A percentile compares a stretch with the other conserved stretches of the same genome.
Evolutionary conservation across 305 asterid genomes (phyloP).

Genomic region (Coffea humblotiana): DNA sequence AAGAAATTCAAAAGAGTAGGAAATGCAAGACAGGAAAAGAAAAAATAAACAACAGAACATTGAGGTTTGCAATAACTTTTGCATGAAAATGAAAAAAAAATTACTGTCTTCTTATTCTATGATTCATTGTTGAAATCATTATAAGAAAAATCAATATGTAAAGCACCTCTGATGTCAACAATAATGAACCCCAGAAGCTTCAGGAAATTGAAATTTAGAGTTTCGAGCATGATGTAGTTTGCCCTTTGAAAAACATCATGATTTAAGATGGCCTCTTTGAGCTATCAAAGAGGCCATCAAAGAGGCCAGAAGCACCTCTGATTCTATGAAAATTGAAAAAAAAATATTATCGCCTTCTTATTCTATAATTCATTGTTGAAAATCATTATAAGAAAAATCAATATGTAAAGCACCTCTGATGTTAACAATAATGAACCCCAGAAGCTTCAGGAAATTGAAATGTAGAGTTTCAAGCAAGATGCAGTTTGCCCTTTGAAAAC

Average conservation of each 20-base stretch:
- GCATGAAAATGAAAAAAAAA: neutral
- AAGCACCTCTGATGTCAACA: neutral
- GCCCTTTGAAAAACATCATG: neutral
- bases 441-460: constrained; percentile 5
- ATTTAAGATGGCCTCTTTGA: neutral
- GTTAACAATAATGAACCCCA: neutral
- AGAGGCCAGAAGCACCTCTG: no score
- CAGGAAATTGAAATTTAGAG: constrained; percentile 1
- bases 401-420: neutral
- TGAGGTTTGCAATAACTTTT: neutral
- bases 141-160: neutral
- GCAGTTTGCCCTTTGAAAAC: neutral
- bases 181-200: neutral
- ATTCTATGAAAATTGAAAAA: no score
- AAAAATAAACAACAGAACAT: neutral
- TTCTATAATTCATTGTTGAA: no score
- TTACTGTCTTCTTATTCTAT: neutral
- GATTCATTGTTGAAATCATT: neutral
- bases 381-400: neutral
- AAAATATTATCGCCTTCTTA: no score
- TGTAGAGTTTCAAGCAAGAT: neutral
- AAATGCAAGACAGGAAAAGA: neutral
- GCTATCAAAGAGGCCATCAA: no score
- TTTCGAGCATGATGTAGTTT: neutral
- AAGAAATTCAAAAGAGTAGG: neutral